phyloP scores from a whole-genome alignment of 2,329 filamentous ascomycete species.

The Aspergillus persii region DNA sequence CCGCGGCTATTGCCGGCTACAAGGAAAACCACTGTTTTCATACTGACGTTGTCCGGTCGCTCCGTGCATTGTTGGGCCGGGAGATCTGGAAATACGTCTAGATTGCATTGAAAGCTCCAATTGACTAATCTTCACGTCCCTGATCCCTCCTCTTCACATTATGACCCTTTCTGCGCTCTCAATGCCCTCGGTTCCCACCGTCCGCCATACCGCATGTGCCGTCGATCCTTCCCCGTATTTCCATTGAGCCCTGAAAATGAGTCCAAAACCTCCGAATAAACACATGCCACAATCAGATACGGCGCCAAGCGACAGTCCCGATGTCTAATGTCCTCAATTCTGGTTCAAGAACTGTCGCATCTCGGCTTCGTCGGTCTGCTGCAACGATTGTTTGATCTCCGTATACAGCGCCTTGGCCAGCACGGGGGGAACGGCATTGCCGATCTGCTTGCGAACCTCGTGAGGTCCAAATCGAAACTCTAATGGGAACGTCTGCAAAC shows the following conservation, averaged over 20 bases:
- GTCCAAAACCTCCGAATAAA: background rate
- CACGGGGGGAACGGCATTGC: conserved; percentile 72
- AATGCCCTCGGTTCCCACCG: background rate
- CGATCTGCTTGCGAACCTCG: conserved; percentile 61
- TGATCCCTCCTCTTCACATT: background rate
- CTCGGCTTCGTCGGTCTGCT: conserved; percentile 31
- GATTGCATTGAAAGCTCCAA: background rate
- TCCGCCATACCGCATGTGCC: background rate
- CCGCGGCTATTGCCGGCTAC: background rate
- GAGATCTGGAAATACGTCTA: no score
- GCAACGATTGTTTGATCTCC: conserved; percentile 38
- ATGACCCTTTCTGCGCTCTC: background rate
- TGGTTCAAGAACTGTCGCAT: background rate
- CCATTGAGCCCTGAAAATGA: background rate
- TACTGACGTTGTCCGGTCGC: background rate
- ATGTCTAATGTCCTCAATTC: no score
- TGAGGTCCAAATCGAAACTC: conserved; percentile 56
- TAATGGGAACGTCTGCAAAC: conserved; percentile 67
- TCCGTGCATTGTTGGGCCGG: no score
- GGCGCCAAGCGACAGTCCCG: no score
- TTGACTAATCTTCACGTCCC: background rate
- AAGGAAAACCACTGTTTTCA: background rate
- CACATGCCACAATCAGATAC: background rate
- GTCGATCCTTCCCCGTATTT: background rate
- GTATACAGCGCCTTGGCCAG: conserved; percentile 41